Percentiles rank a stretch among this genome's conserved stretches.
Conservation (phyloP, 2,329 filamentous ascomycete genomes). For the Sporothrix inflata region DNA sequence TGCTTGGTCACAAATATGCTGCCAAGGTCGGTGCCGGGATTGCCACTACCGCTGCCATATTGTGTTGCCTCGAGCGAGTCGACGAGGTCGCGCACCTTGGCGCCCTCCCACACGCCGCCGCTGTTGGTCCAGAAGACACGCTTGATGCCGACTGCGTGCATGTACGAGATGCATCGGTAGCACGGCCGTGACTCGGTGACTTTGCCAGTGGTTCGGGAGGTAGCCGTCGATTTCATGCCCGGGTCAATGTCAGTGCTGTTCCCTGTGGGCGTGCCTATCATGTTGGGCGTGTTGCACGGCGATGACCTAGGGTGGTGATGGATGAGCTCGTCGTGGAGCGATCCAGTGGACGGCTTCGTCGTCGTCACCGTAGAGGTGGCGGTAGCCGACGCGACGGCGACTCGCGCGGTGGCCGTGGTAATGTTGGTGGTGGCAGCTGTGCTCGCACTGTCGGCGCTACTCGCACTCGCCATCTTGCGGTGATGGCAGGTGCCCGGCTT, state of each 20-base stretch:
- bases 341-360: slow-evolving; percentile 38
- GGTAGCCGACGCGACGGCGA: no score
- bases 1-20: slow-evolving; percentile 11
- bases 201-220: neutral
- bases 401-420: neutral
- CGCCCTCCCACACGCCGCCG: slow-evolving; percentile 53
- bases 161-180: slow-evolving; percentile 56
- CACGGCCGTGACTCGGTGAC: slow-evolving; percentile 51
- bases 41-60: neutral
- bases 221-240: no score
- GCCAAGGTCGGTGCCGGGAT: neutral
- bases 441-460: neutral
- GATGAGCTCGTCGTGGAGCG: slow-evolving; percentile 53
- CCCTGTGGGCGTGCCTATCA: neutral
- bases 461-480: neutral
- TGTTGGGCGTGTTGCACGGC: slow-evolving; percentile 26
- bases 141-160: slow-evolving; percentile 56
- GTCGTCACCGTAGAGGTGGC: no score
- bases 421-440: slow-evolving; percentile 22
- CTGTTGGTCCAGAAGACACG: slow-evolving; percentile 57
- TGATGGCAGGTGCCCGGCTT: neutral
- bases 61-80: slow-evolving; percentile 36
- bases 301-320: slow-evolving; percentile 29
- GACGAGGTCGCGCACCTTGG: slow-evolving; percentile 54
- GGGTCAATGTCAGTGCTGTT: no score